phyloP scores from a whole-genome alignment of 208 protist species.

The Lotmaria passim region DNA sequence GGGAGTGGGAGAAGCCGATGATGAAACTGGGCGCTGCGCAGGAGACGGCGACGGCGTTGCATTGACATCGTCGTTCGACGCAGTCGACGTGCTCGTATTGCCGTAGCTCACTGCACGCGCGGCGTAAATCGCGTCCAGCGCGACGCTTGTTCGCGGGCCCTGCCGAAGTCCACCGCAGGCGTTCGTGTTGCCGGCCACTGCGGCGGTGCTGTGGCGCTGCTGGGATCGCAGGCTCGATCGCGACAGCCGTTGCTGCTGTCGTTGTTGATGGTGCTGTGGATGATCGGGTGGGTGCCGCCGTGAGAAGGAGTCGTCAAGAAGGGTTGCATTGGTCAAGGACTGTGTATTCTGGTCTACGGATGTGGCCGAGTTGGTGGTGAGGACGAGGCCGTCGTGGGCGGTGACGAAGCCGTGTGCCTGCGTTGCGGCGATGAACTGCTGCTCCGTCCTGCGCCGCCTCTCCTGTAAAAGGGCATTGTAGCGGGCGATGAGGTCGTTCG shows the following conservation, averaged over 20 bases:
- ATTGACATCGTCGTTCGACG: background rate
- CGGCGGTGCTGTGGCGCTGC: slow-evolving; percentile 11
- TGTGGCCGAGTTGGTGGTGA: background rate
- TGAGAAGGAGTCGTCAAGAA: too few species aligned
- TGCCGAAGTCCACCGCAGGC: slow-evolving; percentile 1
- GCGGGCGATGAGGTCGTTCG: slow-evolving; percentile 31
- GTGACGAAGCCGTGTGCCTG: background rate
- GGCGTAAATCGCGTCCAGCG: slow-evolving; percentile 36
- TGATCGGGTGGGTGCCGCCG: background rate
- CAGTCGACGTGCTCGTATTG: background rate
- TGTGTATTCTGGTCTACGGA: slow-evolving; percentile 1
- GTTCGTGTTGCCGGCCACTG: background rate
- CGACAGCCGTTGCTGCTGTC: background rate
- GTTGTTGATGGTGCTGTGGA: too few species aligned
- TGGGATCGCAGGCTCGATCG: slow-evolving; percentile 10
- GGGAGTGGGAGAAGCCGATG: background rate
- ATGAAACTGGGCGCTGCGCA: background rate
- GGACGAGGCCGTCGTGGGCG: slow-evolving; percentile 3
- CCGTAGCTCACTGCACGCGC: slow-evolving; percentile 2
- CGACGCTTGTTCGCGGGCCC: slow-evolving; percentile 28
- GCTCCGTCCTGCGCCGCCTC: slow-evolving; percentile 17
- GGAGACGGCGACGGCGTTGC: background rate
- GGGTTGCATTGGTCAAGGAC: background rate
- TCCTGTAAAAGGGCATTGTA: slow-evolving; percentile 36
- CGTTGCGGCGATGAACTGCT: slow-evolving; percentile 12